Evolutionary conservation across 768 basidiomycete species (phyloP).

Genomic region (Calocybe cyanea): DNA sequence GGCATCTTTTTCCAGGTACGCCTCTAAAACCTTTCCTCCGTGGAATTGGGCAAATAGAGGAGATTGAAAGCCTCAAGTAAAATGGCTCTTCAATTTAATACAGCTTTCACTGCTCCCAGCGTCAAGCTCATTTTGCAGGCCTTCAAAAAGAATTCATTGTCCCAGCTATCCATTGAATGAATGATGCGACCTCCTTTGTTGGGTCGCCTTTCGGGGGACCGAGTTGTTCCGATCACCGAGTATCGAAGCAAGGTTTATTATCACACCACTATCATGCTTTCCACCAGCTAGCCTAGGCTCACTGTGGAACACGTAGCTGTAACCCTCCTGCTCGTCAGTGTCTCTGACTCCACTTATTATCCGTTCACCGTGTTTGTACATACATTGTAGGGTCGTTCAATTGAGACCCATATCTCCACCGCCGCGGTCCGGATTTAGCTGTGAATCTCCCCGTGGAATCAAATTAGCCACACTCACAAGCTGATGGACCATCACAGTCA

Average conservation of each 20-base stretch:
- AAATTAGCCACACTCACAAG: slow-evolving; percentile 14
- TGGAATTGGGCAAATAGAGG: slow-evolving; percentile 16
- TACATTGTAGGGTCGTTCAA: background rate
- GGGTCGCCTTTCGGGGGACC: slow-evolving; percentile 22
- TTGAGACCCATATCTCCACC: slow-evolving; percentile 24
- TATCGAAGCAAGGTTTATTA: slow-evolving; percentile 16
- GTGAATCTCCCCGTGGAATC: slow-evolving; percentile 33
- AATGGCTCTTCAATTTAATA: too few relatives aligned
- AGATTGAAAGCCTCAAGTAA: background rate
- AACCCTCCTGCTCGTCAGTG: background rate
- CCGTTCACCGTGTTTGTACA: slow-evolving; percentile 1
- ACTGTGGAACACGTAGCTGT: background rate
- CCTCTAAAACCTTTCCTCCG: slow-evolving; percentile 26
- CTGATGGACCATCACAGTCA: slow-evolving; percentile 23
- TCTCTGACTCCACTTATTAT: slow-evolving; percentile 9
- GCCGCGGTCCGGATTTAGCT: slow-evolving; percentile 32
- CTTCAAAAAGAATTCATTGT: background rate
- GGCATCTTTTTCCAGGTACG: slow-evolving; percentile 37
- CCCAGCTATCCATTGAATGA: slow-evolving; percentile 1
- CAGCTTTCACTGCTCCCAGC: background rate
- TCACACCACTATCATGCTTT: slow-evolving; percentile 9
- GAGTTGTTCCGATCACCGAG: slow-evolving; percentile 35
- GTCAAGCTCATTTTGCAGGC: background rate
- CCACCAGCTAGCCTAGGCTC: background rate
- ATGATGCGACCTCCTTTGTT: slow-evolving; percentile 23